Base-by-base conservation (phyloP, 805 yeast genomes). In the Myxozyma sirexii region DNA sequence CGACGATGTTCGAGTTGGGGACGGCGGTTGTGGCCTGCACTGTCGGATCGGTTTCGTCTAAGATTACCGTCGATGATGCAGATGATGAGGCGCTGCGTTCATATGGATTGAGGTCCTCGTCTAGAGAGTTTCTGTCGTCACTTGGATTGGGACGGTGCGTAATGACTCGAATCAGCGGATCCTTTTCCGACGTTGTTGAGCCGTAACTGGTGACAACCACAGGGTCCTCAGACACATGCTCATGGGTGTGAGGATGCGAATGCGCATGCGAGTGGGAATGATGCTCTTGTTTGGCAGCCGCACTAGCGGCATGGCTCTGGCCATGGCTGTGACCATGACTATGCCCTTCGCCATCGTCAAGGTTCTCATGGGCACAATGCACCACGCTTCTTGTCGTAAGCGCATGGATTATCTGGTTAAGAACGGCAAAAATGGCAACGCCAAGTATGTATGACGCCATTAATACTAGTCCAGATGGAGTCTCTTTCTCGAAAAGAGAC, bases 1-100 rank as follows among this genome's bases (percentile, higher is more conserved):
- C 96, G 84, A 57, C 83, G 84, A 21, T 88, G 79, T 68, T 87
- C 89, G 71, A 90, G 97, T 69, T 88, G 96, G 67, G 89, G 96
- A 67, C 82, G 82, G 39, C 54, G 29, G 51, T 35, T 10, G 74
- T 72, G 23, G 60, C 29, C 6, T 75, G 79, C 5, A 64, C 68
- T 26, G 72, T 68, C 4, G 68, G 43, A 39, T 70, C 66, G 15
- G 43, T 41, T 15, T 57, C 50, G 37, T 66, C 68, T 21, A 59
- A 54, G 35, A 56, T 27, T 26, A 47, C 42, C 1, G 56, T 54
- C 17, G 56, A 54, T 15, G 62, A 52, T 4, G 48, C 29, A 19
- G 57, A 52, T n/a, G 61, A 51, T n/a, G 56, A 33, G 21, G 44
- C 15, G 24, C 2, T 24, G 31, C 29, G 24, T 6, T 42, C 29